Evolutionary conservation across 306 rosid species (phyloP), one percentile per base, ranked within the genome.

Genomic region (Prunus dulcis): DNA sequence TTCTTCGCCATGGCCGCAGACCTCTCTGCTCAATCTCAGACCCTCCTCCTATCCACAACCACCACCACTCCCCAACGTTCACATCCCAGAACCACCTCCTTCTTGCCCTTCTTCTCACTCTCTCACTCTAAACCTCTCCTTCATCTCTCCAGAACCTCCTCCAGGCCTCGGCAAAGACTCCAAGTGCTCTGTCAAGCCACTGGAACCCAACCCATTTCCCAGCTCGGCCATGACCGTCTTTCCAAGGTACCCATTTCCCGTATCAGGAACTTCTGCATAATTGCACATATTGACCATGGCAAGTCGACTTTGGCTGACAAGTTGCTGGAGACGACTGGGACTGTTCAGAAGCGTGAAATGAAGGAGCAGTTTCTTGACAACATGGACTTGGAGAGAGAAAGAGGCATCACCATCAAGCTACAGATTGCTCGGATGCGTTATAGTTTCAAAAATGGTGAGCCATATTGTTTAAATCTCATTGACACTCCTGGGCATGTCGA

Each of bases 401-500:
- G 96, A 62, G 98, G 98, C 82, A 94, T 92, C 81, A 90, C 98
- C 43, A 92, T 92, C 86, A 94, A 94, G 82, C 88, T 94, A 3
- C 98, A 90, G 89, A 95, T 89, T 78, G 97, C 98, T 69, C 89
- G 98, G 52, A 91, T 94, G 98, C 91, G 98, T 0, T 92, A 92
- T 73, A 52, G 79, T 73, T 67, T 68, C 79, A 81, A 86, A 78
- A 81, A 79, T 46, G 52, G 53, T 15, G 78, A 86, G 72, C 83
- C 97, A 2, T 94, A 85, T 80, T 94, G 98, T 84, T 81, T 94
- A 56, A 94, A 94, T 83, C 75, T 94, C 34, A 94, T 94, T 43
- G 98, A 94, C 73, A 94, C 98, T n/a, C 98, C 98, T 0, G 98
- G 98, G 20, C 98, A 94, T 58, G 98, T 94, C 1, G 98, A 94